Conservation (phyloP, 2,329 filamentous ascomycete species). For the Coleophoma cylindrospora region DNA sequence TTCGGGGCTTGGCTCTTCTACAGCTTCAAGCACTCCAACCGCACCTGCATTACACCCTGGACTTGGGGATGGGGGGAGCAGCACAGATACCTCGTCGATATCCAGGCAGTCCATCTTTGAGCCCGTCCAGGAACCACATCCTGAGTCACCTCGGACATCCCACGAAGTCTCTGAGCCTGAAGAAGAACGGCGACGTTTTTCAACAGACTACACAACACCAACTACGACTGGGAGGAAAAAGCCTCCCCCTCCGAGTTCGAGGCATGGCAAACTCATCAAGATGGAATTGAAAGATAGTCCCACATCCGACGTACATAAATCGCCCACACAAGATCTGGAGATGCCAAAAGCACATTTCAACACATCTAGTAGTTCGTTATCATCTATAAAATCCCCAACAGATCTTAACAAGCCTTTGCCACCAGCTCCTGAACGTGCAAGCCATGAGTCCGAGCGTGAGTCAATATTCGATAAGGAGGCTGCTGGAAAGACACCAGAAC, state of each 20-base stretch:
- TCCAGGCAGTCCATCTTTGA: slow-evolving; percentile 57
- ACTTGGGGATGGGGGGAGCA: slow-evolving; percentile 39
- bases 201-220: slow-evolving; percentile 12
- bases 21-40: slow-evolving; percentile 23
- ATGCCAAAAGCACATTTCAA: slow-evolving; percentile 16
- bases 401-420: slow-evolving; percentile 61
- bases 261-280: slow-evolving; percentile 72
- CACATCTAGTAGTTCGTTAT: slow-evolving; percentile 3
- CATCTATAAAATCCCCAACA: slow-evolving; percentile 28
- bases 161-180: slow-evolving; percentile 55
- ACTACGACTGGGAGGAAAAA: slow-evolving; percentile 50
- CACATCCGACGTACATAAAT: slow-evolving; percentile 26
- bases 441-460: slow-evolving; percentile 35
- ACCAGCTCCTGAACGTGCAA: slow-evolving; percentile 41
- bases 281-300: slow-evolving; percentile 35
- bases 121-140: slow-evolving; percentile 32
- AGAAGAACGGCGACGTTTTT: slow-evolving; percentile 35
- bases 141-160: slow-evolving; percentile 50
- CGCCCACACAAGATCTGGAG: slow-evolving; percentile 17
- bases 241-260: slow-evolving; percentile 70
- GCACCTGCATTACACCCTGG: slow-evolving; percentile 20
- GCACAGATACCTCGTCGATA: slow-evolving; percentile 52
- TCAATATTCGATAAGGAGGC: slow-evolving; percentile 50
- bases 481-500: slow-evolving; percentile 45
- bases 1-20: slow-evolving; percentile 30